Base-by-base conservation (phyloP, 2,329 filamentous ascomycete genomes). In the Ascochyta koolunga region DNA sequence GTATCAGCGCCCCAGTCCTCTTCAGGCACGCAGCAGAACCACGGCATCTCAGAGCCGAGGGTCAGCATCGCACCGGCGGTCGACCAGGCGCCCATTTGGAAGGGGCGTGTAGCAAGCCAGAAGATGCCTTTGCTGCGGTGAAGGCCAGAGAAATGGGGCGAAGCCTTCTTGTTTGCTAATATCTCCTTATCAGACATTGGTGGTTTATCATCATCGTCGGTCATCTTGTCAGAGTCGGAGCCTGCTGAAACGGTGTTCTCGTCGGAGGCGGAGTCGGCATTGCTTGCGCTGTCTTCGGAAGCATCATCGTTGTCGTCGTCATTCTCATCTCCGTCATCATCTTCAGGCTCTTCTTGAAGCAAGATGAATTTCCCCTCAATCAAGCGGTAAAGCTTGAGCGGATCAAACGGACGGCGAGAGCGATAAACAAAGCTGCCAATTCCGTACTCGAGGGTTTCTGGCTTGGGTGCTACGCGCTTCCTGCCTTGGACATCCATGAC, bases 401-500 rank as follows among this genome's bases (percentile, higher is more conserved):
- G 76, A 37, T 78, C 71, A 46, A 79, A 78, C 0, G 76, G 76
- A 4, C 73, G 67, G 5, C 83, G 78, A 0, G 84, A 82, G 1
- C 80, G 78, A 68, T 91, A 91, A 11, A 91, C 85, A 60, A 89
- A 89, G 66, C 85, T 90, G 31, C 84, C 82, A 10, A 91, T 87
- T 7, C 86, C 86, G 65, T 90, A 90, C 78, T 90, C 88, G 49
- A 90, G 79, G 0, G 87, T 90, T 74, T 90, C 88, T 0, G 88
- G 88, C 66, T 85, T 89, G 0, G 86, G 86, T 0, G 84, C 86
- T 43, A 87, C 68, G 2, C 81, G 80, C 22, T 84, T 83, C 50
- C 76, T 77, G 15, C 78, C 78, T 22, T 77, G 76, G 21, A 85
- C 83, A 64, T 86, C 82, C 24, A 84, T 79, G 4, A 86, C 72